These are phyloP conservation scores for Aspergillus bridgeri DNA, from an alignment of 495 filamentous ascomycete genomes.

Conservation along the genomic window DNA sequence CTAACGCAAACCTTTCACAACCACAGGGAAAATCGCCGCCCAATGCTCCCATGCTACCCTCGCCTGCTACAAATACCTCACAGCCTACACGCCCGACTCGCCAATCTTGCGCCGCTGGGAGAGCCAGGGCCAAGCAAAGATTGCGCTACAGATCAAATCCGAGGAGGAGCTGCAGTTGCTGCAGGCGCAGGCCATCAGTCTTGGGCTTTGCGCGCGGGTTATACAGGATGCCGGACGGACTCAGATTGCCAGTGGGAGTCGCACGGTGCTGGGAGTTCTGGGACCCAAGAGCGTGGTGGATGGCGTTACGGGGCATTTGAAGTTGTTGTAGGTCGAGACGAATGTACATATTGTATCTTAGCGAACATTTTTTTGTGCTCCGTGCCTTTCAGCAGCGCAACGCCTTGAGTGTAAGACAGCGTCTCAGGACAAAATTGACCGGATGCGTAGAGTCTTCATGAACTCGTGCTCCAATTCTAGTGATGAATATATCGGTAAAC, in stretches of 20 bases:
- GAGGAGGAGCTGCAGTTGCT: slow-evolving; percentile 79
- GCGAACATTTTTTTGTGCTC: background rate
- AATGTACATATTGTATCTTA: slow-evolving; percentile 1
- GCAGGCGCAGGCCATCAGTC: slow-evolving; percentile 72
- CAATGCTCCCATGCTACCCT: slow-evolving; percentile 95
- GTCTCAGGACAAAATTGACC: too few relatives aligned
- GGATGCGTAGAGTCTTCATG: too few relatives aligned
- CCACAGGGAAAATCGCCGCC: slow-evolving; percentile 88
- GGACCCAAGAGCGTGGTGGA: slow-evolving; percentile 86
- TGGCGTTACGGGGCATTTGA: slow-evolving; percentile 80
- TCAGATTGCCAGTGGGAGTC: slow-evolving; percentile 89
- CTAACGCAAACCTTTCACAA: background rate
- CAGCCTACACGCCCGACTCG: slow-evolving; percentile 52
- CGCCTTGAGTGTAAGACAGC: too few relatives aligned
- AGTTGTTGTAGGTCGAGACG: slow-evolving; percentile 60
- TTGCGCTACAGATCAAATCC: slow-evolving; percentile 77
- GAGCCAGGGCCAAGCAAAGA: slow-evolving; percentile 78
- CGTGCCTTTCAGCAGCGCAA: too few relatives aligned
- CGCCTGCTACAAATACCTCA: slow-evolving; percentile 87
- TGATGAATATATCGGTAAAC: background rate
- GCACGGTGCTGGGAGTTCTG: slow-evolving; percentile 87
- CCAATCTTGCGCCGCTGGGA: slow-evolving; percentile 84
- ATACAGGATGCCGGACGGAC: slow-evolving; percentile 95
- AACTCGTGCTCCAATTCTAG: too few relatives aligned
- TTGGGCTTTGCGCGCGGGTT: slow-evolving; percentile 83